Evolutionary conservation across 495 filamentous ascomycete genomes (phyloP), one percentile per base, ranked within the genome.

Genomic region (Trichoderma virens): DNA sequence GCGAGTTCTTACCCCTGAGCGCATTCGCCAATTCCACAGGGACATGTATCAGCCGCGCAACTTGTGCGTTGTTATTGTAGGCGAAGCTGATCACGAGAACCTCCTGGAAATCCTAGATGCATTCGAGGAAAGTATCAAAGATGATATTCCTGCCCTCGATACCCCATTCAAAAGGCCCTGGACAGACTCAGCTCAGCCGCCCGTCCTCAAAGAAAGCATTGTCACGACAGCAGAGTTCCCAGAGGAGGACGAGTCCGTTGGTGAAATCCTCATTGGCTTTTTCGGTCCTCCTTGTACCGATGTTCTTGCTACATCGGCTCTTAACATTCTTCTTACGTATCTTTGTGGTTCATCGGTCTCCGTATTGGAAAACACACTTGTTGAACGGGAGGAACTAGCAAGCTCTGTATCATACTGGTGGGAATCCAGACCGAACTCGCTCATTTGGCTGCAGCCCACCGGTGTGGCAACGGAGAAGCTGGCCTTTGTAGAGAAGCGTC

Each of bases 41-140:
- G 89, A 92, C 63, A 99, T 99, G 95, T 99, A 99, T 69, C 93
- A 97, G 69, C 94, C 95, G 8, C 95, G 91, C 71, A 99, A 99
- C 71, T 75, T 99, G 66, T 96, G 93, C 67, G 72, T 98, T 62
- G 80, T 97, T 38, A 84, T 99, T 61, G 86, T 93, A 60, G 94
- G 94, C 62, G 92, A 96, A 70, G 88, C 95, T 14, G 86, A 96
- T 69, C 92, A 97, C 74, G 75, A 80, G 0, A 78, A 95, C 70
- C 82, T 99, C 60, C 77, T 98, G 47, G 76, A 85, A 2, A 90
- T 91, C 54, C 73, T 99, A 66, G 92, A 96, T 66, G 78, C 86
- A 25, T 98, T 98, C 72, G 94, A 99, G 74, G 87, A 89, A 65
- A 88, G 86, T 16, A 93, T 98, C 68, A 75, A 92, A 60, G 83